These are phyloP conservation scores for Endocalyx cinctus DNA, from an alignment of 2,329 filamentous ascomycete species.

Conservation along the genomic window DNA sequence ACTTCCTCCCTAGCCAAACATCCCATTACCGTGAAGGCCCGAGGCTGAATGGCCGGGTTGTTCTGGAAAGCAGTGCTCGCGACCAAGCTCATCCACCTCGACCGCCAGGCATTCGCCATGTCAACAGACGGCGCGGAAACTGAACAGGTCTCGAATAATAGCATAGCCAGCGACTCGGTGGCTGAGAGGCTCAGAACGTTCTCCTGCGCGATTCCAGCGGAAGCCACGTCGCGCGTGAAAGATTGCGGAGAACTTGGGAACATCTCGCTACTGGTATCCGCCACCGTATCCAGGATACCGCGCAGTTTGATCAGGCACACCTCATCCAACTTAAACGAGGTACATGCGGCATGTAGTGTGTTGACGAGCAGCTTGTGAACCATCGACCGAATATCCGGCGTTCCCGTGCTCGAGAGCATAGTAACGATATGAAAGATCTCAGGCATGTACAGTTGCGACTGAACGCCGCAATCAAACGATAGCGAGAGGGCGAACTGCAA, in stretches of 20 bases:
- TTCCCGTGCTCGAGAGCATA: constrained; percentile 64
- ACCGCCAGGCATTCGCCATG: constrained; percentile 64
- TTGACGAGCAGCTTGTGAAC: constrained; percentile 63
- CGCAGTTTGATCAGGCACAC: constrained; percentile 51
- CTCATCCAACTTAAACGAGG: constrained; percentile 60
- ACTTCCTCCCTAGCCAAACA: constrained; percentile 67
- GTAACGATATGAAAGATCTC: constrained; percentile 68
- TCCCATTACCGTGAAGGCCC: constrained; percentile 67
- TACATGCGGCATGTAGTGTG: constrained; percentile 63
- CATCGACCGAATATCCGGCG: constrained; percentile 49
- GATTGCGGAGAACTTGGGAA: constrained; percentile 46
- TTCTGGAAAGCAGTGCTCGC: constrained; percentile 70
- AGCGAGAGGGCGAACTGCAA: constrained; percentile 62
- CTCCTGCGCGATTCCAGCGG: constrained; percentile 51
- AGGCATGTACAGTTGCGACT: constrained; percentile 63
- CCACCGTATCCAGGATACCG: constrained; percentile 52
- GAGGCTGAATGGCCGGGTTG: constrained; percentile 65
- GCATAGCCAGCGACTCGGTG: constrained; percentile 57
- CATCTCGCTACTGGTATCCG: constrained; percentile 55
- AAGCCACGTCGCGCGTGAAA: constrained; percentile 47
- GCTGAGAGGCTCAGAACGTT: constrained; percentile 45
- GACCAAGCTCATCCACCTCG: constrained; percentile 69
- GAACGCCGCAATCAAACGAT: constrained; percentile 63
- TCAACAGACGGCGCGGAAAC: constrained; percentile 61
- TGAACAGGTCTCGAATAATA: constrained; percentile 60